These are phyloP conservation scores for Bothriochloa decipiens DNA, from an alignment of 176 grass and related monocot species.

Conservation along the genomic window DNA sequence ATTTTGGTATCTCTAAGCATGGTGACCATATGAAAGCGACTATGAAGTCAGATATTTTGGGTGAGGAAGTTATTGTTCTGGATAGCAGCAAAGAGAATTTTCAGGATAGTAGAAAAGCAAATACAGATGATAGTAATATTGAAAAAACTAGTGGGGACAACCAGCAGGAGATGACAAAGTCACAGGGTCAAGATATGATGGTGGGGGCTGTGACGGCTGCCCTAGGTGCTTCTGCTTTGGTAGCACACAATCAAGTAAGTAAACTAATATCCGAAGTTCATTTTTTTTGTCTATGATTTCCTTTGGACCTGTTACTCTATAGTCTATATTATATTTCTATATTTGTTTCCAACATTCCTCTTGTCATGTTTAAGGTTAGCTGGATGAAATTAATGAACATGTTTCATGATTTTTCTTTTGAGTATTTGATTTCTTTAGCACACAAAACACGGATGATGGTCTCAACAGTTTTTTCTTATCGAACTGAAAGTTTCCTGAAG, in stretches of 20 bases:
- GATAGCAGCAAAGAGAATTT: conserved; percentile 20
- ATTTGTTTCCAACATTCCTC: conserved; percentile 1
- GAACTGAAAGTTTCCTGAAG: conserved; percentile 20
- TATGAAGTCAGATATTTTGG: conserved; percentile 34
- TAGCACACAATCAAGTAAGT: conserved; percentile 78
- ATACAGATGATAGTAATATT: conserved; percentile 27
- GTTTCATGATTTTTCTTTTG: neutral
- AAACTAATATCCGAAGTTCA: conserved; percentile 21
- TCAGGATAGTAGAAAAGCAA: conserved; percentile 26
- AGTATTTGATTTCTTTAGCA: conserved; percentile 21
- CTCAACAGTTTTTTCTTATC: neutral
- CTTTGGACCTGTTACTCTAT: conserved; percentile 2
- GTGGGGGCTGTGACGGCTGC: conserved; percentile 93
- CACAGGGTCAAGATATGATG: conserved; percentile 67
- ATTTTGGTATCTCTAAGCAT: conserved; percentile 51
- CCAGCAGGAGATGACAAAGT: conserved; percentile 39
- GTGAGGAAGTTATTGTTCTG: conserved; percentile 42
- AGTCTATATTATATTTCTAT: neutral
- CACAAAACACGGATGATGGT: neutral
- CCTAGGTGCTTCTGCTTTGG: conserved; percentile 81
- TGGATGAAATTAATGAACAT: conserved; percentile 27
- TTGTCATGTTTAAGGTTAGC: conserved; percentile 26
- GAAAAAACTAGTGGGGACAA: conserved; percentile 33
- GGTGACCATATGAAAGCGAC: conserved; percentile 50
- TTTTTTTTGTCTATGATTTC: conserved; percentile 20